Conservation (phyloP, 2,329 filamentous ascomycete genomes). For the Fusarium concolor region DNA sequence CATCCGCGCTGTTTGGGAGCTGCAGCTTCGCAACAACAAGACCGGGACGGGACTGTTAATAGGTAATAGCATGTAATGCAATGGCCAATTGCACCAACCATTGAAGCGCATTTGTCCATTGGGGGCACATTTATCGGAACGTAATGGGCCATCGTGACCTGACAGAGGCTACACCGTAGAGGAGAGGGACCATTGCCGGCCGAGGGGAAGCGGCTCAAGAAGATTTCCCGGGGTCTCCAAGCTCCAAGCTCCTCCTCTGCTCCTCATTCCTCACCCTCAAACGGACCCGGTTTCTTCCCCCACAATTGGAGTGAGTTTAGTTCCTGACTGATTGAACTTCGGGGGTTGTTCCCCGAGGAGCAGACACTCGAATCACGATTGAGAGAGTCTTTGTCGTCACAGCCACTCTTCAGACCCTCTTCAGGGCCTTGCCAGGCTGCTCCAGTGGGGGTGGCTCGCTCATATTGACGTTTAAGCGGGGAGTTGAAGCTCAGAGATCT, state of each 20-base stretch:
- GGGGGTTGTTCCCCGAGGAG: conserved; percentile 28
- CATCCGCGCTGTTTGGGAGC: conserved; percentile 16
- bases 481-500: conserved; percentile 10
- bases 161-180: conserved; percentile 3
- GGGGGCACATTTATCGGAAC: conserved; percentile 37
- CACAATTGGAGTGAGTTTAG: conserved; percentile 28
- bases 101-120: conserved; percentile 22
- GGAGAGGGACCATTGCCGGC: conserved; percentile 30
- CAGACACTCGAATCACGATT: conserved; percentile 14
- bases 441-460: conserved; percentile 44
- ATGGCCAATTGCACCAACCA: conserved; percentile 32
- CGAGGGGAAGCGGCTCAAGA: conserved; percentile 50
- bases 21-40: conserved; percentile 28
- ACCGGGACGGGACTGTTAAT: conserved; percentile 26
- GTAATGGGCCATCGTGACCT: conserved; percentile 41
- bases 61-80: conserved; percentile 9
- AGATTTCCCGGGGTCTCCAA: conserved; percentile 51
- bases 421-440: no score
- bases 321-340: conserved; percentile 14
- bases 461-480: conserved; percentile 42
- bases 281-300: conserved; percentile 44
- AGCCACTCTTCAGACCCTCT: conserved; percentile 8
- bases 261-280: not conserved
- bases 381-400: conserved; percentile 18
- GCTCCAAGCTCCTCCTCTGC: not conserved